phyloP scores from a whole-genome alignment of 305 asterid genomes.

The Fraxinus angustifolia region DNA sequence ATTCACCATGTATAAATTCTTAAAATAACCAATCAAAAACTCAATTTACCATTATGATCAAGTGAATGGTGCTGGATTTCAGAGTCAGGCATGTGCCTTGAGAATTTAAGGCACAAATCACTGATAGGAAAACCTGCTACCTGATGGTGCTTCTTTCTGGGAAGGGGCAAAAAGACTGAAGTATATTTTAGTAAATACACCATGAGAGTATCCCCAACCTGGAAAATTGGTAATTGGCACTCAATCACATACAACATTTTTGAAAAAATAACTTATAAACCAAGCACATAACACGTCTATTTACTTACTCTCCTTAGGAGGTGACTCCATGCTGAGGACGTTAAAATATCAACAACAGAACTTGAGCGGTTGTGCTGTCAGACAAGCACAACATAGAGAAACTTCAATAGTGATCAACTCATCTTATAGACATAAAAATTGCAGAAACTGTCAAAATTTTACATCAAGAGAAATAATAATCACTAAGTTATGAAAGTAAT shows the following conservation, averaged over 20 bases:
- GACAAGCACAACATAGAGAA: neutral
- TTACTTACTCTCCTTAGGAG: slow-evolving; percentile 60
- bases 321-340: slow-evolving; percentile 58
- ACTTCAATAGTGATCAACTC: slow-evolving; percentile 3
- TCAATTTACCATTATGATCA: slow-evolving; percentile 35
- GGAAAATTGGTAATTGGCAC: slow-evolving; percentile 22
- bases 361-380: slow-evolving; percentile 50
- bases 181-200: slow-evolving; percentile 55
- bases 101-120: slow-evolving; percentile 30
- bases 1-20: neutral
- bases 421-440: neutral
- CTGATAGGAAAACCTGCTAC: slow-evolving; percentile 66
- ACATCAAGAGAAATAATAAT: neutral
- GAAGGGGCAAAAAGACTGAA: slow-evolving; percentile 66
- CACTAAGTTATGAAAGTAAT: neutral
- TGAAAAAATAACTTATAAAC: neutral
- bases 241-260: slow-evolving; percentile 8
- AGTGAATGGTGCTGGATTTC: slow-evolving; percentile 28
- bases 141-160: slow-evolving; percentile 54
- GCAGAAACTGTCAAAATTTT: neutral
- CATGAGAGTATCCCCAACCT: slow-evolving; percentile 85
- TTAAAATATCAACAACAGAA: slow-evolving; percentile 44
- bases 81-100: slow-evolving; percentile 20
- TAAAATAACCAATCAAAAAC: slow-evolving; percentile 2
- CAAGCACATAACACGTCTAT: slow-evolving; percentile 7